These are phyloP conservation scores for Gelatoporia subvermispora DNA, from an alignment of 768 basidiomycete species.

Conservation along the genomic window DNA sequence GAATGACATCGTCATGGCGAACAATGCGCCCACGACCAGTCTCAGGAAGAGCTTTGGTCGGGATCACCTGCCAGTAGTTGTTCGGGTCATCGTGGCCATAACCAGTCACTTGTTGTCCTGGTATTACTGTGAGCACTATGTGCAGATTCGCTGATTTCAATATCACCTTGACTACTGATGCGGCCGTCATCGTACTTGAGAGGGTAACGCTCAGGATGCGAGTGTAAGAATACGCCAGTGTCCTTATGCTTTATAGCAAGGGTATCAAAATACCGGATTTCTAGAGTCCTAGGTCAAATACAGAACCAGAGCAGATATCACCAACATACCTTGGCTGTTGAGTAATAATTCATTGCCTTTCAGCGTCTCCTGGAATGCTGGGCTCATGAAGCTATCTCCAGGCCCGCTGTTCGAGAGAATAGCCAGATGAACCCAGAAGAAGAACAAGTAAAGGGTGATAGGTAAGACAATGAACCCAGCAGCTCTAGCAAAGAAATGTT, in stretches of 20 bases:
- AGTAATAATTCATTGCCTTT: conserved; percentile 87
- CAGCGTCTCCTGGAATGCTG: conserved; percentile 95
- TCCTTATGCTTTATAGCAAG: conserved; percentile 88
- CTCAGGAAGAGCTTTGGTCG: conserved; percentile 92
- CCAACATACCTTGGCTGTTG: conserved; percentile 76
- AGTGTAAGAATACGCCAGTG: conserved; percentile 90
- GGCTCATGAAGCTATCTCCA: conserved; percentile 96
- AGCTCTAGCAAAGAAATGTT: conserved; percentile 83
- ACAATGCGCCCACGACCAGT: conserved; percentile 91
- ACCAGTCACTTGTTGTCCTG: conserved; percentile 94
- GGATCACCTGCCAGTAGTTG: conserved; percentile 93
- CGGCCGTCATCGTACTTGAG: conserved; percentile 94
- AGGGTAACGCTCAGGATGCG: conserved; percentile 87
- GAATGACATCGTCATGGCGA: conserved; percentile 83
- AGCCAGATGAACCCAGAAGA: conserved; percentile 95
- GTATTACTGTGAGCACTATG: not conserved
- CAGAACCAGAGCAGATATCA: too few relatives aligned
- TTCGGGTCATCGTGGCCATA: conserved; percentile 93
- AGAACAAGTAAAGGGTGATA: conserved; percentile 83
- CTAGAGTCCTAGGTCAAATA: conserved; percentile 40
- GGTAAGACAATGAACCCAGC: conserved; percentile 86
- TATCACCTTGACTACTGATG: conserved; percentile 82
- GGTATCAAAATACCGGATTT: conserved; percentile 90
- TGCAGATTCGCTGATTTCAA: not conserved
- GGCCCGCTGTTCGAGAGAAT: conserved; percentile 85